These are phyloP conservation scores for Xylaria arbuscula DNA, from an alignment of 2,329 filamentous ascomycete genomes.

Conservation along the genomic window DNA sequence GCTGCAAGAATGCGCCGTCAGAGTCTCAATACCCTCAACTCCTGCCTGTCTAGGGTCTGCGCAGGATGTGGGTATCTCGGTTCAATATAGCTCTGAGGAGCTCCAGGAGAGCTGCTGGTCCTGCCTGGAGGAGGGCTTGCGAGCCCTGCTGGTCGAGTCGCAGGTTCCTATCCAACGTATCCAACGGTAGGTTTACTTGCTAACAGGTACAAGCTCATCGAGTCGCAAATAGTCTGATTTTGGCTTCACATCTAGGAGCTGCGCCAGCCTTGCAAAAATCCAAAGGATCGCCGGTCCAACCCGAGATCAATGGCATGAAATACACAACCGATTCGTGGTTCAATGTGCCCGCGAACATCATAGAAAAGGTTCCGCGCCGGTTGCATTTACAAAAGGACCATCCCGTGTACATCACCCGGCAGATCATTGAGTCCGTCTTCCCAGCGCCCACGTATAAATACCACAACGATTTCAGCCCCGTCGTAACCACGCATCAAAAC, in stretches of 20 bases:
- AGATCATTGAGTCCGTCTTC: conserved; percentile 92
- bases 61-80: conserved; percentile 48
- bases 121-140: conserved; percentile 28
- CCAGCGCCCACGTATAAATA: conserved; percentile 76
- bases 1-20: background rate
- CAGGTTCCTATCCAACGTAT: conserved; percentile 42
- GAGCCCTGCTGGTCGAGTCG: conserved; percentile 37
- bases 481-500: conserved; percentile 87
- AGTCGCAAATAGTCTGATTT: conserved; percentile 35
- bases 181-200: conserved; percentile 42
- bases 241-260: conserved; percentile 12
- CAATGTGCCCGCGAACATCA: conserved; percentile 82
- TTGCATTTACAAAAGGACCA: conserved; percentile 94
- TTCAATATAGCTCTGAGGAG: conserved; percentile 41
- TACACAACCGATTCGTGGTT: conserved; percentile 84
- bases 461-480: conserved; percentile 82
- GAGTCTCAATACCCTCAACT: conserved; percentile 23
- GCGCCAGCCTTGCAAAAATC: too few relatives aligned
- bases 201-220: background rate
- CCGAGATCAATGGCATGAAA: conserved; percentile 70
- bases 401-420: conserved; percentile 87
- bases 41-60: conserved; percentile 11
- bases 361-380: conserved; percentile 76
- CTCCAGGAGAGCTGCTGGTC: conserved; percentile 30
- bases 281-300: conserved; percentile 46